Percentiles rank a stretch among this genome's conserved stretches.
Evolutionary conservation across 163 green algal genomes (phyloP).

Genomic region (Scenedesmus sp.): DNA sequence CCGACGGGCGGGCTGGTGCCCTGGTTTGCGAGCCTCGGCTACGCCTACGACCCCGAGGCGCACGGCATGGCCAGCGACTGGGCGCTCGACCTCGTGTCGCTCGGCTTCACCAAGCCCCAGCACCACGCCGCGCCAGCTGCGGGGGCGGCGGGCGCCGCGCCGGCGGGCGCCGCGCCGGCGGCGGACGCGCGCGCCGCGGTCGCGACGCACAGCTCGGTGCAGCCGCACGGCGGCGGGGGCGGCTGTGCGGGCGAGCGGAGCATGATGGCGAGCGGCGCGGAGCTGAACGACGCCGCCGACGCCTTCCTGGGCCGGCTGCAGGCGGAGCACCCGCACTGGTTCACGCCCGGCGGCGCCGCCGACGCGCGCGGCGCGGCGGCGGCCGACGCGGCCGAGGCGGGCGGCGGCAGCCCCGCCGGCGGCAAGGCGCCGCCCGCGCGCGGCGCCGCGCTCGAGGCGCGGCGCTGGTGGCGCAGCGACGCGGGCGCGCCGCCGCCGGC

Average conservation of each 20-base stretch:
- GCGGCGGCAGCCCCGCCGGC: background rate
- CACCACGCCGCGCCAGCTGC: background rate
- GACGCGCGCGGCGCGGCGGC: background rate
- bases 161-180: background rate
- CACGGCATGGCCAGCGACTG: constrained; percentile 63
- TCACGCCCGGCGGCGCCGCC: background rate
- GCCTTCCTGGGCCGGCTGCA: constrained; percentile 30
- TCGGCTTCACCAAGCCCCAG: constrained; percentile 58
- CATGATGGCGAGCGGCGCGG: constrained; percentile 52
- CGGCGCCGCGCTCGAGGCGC: background rate
- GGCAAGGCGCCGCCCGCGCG: background rate
- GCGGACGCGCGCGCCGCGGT: background rate
- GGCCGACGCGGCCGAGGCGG: no score
- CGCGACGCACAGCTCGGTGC: background rate
- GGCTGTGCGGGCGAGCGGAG: constrained; percentile 12
- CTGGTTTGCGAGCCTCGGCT: constrained; percentile 65
- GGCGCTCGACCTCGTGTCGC: constrained; percentile 71
- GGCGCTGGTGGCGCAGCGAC: no score
- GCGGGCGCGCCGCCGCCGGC: no score
- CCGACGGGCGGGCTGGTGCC: constrained; percentile 42
- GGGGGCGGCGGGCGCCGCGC: constrained; percentile 1
- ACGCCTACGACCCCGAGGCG: constrained; percentile 48
- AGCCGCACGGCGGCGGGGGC: background rate
- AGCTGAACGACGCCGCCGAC: constrained; percentile 53
- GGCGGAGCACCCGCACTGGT: constrained; percentile 23